Base-by-base conservation (phyloP, 2,329 filamentous ascomycete genomes). In the Apiospora kogelbergensis region DNA sequence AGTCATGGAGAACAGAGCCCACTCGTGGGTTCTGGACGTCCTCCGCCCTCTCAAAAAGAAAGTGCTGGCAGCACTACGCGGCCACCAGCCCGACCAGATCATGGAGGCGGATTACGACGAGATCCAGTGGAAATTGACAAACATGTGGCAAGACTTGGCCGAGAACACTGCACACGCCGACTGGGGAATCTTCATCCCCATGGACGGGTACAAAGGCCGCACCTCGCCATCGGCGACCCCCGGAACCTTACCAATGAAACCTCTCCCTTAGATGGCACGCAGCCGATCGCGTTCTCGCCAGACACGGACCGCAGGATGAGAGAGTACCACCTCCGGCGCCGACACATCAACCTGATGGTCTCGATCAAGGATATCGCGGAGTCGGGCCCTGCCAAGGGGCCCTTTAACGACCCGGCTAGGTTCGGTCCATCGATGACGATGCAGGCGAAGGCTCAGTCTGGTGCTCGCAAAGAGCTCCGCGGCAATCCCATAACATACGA, bases 151-250 rank as follows among this genome's bases (percentile, higher is more conserved):
- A 3, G 76, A 78, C 22, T 67, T 78, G 0, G 17, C 46, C 0
- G 71, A 75, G 42, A 77, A 74, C 17, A 65, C 67, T 0, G 57
- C 72, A 0, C 69, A 75, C 0, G 74, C 76, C 0, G 76, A 78
- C 41, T 75, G 76, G 48, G 48, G 48, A 10, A 57, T 78, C 4
- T 74, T 74, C 40, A 33, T 78, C 13, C 74, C 76, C 4, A 76
- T 71, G 17, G 76, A 78, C n/a, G 76, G 76, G 0, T 78, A 78
- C 26, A 72, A 73, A 15, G 76, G 76, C 15, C 63, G 46, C 22
- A 53, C 33, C 17, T 24, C 37, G 53, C 24, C 68, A 42, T 48
- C 41, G 11, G 65, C 37, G 67, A 48, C 53, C 48, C 41, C 48
- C 53, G 53, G 6, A 37, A n/a, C 20, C 5, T 37, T 30, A n/a